phyloP scores from a whole-genome alignment of 1,284 basidiomycete genomes.

The Fomitopsis betulina region DNA sequence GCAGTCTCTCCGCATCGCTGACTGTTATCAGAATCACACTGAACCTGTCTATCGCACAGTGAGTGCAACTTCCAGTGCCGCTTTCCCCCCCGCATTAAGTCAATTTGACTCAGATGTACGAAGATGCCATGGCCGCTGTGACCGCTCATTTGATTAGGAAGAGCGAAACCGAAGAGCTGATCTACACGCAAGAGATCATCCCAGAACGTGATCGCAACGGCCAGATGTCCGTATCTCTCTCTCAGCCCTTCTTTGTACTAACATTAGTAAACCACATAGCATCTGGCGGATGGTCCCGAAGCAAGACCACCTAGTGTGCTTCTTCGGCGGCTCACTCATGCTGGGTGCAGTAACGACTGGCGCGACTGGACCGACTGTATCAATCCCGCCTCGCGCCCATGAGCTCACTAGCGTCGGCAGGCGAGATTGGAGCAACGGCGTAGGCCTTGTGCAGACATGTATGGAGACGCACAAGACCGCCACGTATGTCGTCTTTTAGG shows the following conservation, averaged over 20 bases:
- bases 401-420: constrained; percentile 53
- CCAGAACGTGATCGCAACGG: constrained; percentile 45
- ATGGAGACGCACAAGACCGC: constrained; percentile 83
- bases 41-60: constrained; percentile 80
- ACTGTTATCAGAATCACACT: constrained; percentile 52
- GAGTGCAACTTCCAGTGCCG: constrained; percentile 14
- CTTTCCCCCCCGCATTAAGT: background rate
- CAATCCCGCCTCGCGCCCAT: constrained; percentile 53
- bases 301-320: constrained; percentile 96
- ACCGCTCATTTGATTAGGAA: constrained; percentile 71
- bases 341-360: constrained; percentile 80
- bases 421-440: constrained; percentile 81
- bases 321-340: constrained; percentile 89
- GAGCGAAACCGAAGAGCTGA: constrained; percentile 53
- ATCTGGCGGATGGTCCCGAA: constrained; percentile 75
- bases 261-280: constrained; percentile 29
- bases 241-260: constrained; percentile 7
- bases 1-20: background rate
- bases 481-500: constrained; percentile 50
- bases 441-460: constrained; percentile 83
- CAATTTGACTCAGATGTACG: constrained; percentile 68
- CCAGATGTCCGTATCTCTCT: constrained; percentile 41
- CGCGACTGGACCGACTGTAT: constrained; percentile 41
- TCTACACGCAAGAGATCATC: constrained; percentile 81
- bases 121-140: constrained; percentile 78